Conservation (phyloP, 208 protist genomes). For the Lotmaria passim region DNA sequence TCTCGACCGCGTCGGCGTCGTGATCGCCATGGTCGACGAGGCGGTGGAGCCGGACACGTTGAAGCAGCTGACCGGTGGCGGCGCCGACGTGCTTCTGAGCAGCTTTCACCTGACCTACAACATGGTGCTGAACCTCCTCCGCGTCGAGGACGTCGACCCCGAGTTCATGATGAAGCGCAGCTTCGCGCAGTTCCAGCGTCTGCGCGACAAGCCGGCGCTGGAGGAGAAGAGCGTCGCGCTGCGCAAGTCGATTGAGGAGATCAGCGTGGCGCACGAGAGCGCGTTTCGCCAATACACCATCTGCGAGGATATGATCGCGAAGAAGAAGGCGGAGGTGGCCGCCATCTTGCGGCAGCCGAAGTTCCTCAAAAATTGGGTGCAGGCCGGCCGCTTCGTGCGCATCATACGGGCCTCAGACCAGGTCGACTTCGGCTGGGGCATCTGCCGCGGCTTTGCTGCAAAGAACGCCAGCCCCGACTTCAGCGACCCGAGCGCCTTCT, state of each 20-base stretch:
- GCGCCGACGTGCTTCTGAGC: conserved; percentile 94
- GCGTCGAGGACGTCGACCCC: conserved; percentile 97
- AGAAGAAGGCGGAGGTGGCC: conserved; percentile 66
- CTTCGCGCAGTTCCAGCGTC: conserved; percentile 98
- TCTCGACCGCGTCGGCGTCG: conserved; percentile 98
- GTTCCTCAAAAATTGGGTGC: conserved; percentile 94
- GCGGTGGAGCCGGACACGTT: conserved; percentile 95
- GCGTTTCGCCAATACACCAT: conserved; percentile 88
- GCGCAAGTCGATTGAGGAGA: conserved; percentile 58
- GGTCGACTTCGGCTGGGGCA: conserved; percentile 85
- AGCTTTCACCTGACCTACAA: conserved; percentile 99
- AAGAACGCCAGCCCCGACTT: conserved; percentile 54
- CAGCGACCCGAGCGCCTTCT: conserved; percentile 71
- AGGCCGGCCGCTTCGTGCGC: conserved; percentile 95
- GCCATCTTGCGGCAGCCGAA: conserved; percentile 87
- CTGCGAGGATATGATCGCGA: conserved; percentile 77
- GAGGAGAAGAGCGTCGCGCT: conserved; percentile 74
- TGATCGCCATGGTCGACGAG: conserved; percentile 99
- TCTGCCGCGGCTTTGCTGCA: conserved; percentile 78
- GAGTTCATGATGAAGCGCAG: conserved; percentile 97
- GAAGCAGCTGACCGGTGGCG: conserved; percentile 94
- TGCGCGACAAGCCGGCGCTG: conserved; percentile 86
- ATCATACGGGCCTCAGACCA: conserved; percentile 73
- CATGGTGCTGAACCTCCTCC: conserved; percentile 99
- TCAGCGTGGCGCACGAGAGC: conserved; percentile 76